Evolutionary conservation across 345 rosid genomes (phyloP), one percentile per base, ranked within the genome.

Genomic region (Syzygium aqueum): DNA sequence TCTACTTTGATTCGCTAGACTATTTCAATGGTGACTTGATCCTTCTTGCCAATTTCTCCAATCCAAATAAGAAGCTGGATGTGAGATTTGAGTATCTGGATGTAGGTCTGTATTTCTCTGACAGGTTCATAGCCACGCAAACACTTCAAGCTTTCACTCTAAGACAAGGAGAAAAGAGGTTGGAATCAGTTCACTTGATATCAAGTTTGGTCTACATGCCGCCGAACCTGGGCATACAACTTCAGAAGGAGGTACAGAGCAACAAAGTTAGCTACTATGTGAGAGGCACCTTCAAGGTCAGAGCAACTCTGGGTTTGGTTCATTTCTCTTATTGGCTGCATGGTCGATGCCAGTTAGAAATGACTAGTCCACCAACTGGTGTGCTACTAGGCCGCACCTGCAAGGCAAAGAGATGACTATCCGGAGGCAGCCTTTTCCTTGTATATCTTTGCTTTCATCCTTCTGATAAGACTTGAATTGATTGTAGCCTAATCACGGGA

Each of bases 181-280:
- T 93, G 88, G 93, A 89, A 85, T 63, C 93, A 25, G 91, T 97
- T 86, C 98, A 91, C 85, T 85, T 97, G 88, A 88, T 95, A 88
- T 95, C 98, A 3, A 96, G 95, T 89, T 90, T 96, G 93, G 97
- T 95, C 49, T 95, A 92, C 85, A 85, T 97, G 91, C 99, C 98
- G 1, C 93, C 88, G 87, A 92, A 90, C 87, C 92, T 91, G 61
- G 92, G 90, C 17, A 37, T 90, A 59, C 95, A 95, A 88, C 95
- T 97, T 23, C 96, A 85, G 88, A 95, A 93, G 92, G 98, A 96
- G 89, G 93, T 95, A 84, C 91, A 89, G 88, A 91, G 85, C 86
- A 95, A 95, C 92, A 92, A 86, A 88, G 88, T 97, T 50, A 89
- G 65, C 19, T 97, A 96, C 84, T 89, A 93, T 87, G 89, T 96